These are phyloP conservation scores for Aspergillus fumigatus DNA, from an alignment of 2,329 filamentous ascomycete species.

Conservation along the genomic window DNA sequence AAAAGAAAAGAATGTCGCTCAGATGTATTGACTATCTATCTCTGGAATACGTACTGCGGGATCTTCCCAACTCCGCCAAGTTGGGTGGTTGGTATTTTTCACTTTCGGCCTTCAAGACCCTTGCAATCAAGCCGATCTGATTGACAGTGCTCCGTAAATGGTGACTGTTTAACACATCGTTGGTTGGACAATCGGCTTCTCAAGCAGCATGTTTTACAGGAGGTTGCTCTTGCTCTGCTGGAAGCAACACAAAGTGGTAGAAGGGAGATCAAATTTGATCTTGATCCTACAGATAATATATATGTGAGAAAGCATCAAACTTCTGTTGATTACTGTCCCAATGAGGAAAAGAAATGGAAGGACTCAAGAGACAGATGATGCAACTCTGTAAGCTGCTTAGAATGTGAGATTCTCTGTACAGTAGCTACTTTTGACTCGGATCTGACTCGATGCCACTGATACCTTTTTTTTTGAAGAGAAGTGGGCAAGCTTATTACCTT, in stretches of 20 bases:
- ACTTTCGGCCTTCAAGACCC: not conserved
- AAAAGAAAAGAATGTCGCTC: constrained; percentile 13
- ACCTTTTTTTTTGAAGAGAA: not conserved
- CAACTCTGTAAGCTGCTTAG: too few relatives aligned
- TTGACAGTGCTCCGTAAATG: not conserved
- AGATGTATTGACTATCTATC: constrained; percentile 6
- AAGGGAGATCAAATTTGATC: not conserved
- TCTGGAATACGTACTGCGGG: not conserved
- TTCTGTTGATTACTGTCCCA: not conserved
- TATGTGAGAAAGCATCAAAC: not conserved
- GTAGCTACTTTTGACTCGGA: not conserved
- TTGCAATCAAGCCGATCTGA: not conserved
- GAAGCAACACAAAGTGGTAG: not conserved
- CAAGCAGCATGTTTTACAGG: not conserved
- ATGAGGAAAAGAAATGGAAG: not conserved
- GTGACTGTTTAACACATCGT: not conserved
- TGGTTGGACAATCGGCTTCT: not conserved
- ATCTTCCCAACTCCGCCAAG: not conserved
- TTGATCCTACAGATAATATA: not conserved
- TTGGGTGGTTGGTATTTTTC: constrained; percentile 12
- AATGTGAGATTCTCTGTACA: not conserved
- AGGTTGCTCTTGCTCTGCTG: not conserved
- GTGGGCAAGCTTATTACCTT: not conserved
- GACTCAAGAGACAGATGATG: not conserved
- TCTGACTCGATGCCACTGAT: too few relatives aligned